A percentile compares a stretch with the other conserved stretches of the same genome.
phyloP scores from a whole-genome alignment of 306 rosid genomes.

The Dalbergia cochinchinensis region DNA sequence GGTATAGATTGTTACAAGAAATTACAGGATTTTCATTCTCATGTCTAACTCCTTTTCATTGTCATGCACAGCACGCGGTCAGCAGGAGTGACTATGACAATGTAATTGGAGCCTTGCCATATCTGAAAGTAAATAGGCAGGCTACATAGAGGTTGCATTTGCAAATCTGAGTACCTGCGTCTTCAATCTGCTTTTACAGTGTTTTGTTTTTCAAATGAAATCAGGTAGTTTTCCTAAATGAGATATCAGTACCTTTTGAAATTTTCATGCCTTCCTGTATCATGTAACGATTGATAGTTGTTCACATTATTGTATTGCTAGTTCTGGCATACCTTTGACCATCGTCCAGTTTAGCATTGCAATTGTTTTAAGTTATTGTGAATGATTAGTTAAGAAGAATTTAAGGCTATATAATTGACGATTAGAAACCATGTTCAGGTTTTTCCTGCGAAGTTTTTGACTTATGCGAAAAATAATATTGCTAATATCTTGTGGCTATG shows the following conservation, averaged over 20 bases:
- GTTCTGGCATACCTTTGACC: background rate
- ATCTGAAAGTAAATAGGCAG: conserved; percentile 85
- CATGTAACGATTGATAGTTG: conserved; percentile 34
- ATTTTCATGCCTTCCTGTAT: conserved; percentile 7
- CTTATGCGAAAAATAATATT: background rate
- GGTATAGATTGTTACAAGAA: background rate
- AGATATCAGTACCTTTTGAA: conserved; percentile 36
- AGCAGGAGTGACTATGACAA: conserved; percentile 90
- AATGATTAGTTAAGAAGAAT: background rate
- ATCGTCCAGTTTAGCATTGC: conserved; percentile 11
- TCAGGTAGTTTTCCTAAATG: conserved; percentile 37
- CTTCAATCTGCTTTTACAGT: conserved; percentile 21
- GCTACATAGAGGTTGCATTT: conserved; percentile 55
- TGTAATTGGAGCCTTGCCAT: conserved; percentile 87
- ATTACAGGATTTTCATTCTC: conserved; percentile 42
- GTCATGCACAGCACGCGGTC: conserved; percentile 66
- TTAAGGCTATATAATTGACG: background rate
- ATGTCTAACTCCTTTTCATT: conserved; percentile 36
- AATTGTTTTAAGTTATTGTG: background rate
- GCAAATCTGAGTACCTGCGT: background rate
- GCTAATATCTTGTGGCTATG: background rate
- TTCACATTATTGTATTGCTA: conserved; percentile 20
- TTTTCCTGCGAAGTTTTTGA: background rate
- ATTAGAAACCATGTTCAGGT: background rate
- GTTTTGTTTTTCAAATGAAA: conserved; percentile 39